These are phyloP conservation scores for Botrytis elliptica DNA, from an alignment of 2,329 filamentous ascomycete species.

Conservation along the genomic window DNA sequence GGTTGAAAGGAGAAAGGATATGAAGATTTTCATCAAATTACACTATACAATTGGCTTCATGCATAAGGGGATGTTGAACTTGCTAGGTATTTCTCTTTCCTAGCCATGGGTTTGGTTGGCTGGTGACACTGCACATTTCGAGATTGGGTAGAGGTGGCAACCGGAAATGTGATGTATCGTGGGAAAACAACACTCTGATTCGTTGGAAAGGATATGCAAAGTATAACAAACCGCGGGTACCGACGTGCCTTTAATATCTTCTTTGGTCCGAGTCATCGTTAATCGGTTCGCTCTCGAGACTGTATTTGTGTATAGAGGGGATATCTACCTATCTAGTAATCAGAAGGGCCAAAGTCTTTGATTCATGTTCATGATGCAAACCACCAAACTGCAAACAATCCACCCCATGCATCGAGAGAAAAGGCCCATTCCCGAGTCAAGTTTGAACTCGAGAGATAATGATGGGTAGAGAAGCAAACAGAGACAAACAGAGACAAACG, in stretches of 20 bases:
- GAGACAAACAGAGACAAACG: not conserved
- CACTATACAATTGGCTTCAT: not conserved
- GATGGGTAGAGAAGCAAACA: not conserved
- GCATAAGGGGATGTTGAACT: not conserved
- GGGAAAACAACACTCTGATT: conserved; percentile 8
- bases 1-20: not conserved
- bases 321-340: not conserved
- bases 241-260: conserved; percentile 2
- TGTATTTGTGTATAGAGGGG: not conserved
- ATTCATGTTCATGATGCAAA: not conserved
- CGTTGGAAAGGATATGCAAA: conserved; percentile 11
- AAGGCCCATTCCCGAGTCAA: not conserved
- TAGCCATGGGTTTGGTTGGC: conserved; percentile 17
- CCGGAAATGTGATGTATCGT: conserved; percentile 1
- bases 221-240: conserved; percentile 16
- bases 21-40: conserved; percentile 1
- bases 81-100: not conserved
- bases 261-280: not conserved
- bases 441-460: not conserved
- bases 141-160: conserved; percentile 10
- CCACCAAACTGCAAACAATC: not conserved
- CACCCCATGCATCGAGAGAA: not conserved
- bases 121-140: not conserved
- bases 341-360: not conserved
- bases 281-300: not conserved